Evolutionary conservation across 163 green algal species (phyloP), one percentile per base, ranked within the genome.

Genomic region (Chloroidium sp.): DNA sequence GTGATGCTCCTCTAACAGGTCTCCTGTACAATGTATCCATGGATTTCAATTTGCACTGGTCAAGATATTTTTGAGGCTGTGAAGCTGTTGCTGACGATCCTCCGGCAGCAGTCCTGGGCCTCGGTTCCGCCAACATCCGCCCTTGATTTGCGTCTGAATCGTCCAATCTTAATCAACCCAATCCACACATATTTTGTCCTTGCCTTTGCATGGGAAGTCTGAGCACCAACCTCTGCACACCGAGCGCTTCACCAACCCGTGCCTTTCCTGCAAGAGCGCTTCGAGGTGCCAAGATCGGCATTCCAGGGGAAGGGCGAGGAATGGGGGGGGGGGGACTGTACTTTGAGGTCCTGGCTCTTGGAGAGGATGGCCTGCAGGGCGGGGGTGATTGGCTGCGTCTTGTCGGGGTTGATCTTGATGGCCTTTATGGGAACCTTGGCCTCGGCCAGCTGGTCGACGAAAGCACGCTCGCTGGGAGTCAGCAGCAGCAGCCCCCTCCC

Each of bases 351-450:
- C 8, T 81, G 69, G 62, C 89, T 91, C 84, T 98, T 97, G 67
- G 91, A 95, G 61, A 98, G 90, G 77, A 98, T 88, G 4, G 93
- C 94, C 84, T 93, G 89, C 69, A 98, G 88, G 1, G 93, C 89
- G 0, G 89, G 87, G n/a, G 80, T 86, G 4, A 96, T 88, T 1
- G 82, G 62, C 84, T 97, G 90, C 76, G 91, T 83, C 85, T 95
- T 95, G 74, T 79, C 82, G 1, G 92, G 92, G 86, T 98, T 98
- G 75, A 95, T 82, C 76, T 89, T 88, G 2, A 95, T 86, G 74
- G 85, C 69, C 79, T 92, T 91, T 13, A 97, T 78, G 0, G 92
- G 92, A 1, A 97, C 84, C 61, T 93, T 92, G 62, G 89, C 87
- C 1, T 90, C 88, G 14, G 81, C 78, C 77, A 98, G 89, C 75